phyloP scores from a whole-genome alignment of 495 filamentous ascomycete species.

The Penicillium mononematosum region DNA sequence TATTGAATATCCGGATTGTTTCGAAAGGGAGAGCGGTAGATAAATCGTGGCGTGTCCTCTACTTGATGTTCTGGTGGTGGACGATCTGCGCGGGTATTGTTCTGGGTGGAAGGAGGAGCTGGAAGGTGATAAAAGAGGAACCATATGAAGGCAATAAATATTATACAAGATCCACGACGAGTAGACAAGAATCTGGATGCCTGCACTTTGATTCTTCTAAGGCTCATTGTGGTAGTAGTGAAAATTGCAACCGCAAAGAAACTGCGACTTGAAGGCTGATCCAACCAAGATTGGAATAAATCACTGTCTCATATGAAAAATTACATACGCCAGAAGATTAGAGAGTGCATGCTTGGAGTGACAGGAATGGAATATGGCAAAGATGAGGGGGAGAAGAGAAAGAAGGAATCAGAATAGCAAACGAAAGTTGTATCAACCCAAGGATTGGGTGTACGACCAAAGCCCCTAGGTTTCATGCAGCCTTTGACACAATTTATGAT shows the following conservation, averaged over 20 bases:
- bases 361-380: not conserved
- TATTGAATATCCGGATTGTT: not conserved
- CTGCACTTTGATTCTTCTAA: not conserved
- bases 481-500: not conserved
- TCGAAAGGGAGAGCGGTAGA: conserved; percentile 1
- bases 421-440: not conserved
- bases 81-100: conserved; percentile 2
- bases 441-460: not conserved
- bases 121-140: conserved; percentile 4
- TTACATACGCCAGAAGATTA: not conserved
- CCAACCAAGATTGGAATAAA: not conserved
- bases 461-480: not conserved
- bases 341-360: not conserved
- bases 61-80: conserved; percentile 2
- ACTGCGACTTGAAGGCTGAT: not conserved
- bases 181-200: not conserved
- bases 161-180: not conserved
- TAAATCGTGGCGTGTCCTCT: not conserved
- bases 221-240: not conserved
- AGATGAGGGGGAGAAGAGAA: not conserved
- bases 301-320: not conserved
- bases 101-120: conserved; percentile 3
- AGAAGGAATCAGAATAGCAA: not conserved
- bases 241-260: not conserved
- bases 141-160: not conserved